Evolutionary conservation across 139 green algal species (phyloP).

Genomic region (Zygnema cylindricum): DNA sequence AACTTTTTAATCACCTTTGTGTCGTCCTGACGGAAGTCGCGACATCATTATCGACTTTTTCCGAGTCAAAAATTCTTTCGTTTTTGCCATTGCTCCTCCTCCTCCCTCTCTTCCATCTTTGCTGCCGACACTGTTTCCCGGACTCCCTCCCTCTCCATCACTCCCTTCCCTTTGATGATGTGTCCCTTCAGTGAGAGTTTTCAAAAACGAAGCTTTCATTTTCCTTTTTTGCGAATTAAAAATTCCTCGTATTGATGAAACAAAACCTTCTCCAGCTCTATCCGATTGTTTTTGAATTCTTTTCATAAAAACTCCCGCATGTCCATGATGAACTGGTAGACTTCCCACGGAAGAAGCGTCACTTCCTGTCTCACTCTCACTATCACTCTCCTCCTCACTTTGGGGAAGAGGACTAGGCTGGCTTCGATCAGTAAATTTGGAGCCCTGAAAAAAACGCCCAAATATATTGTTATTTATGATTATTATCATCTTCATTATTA

Average conservation of each 20-base stretch:
- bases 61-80: not conserved
- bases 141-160: not conserved
- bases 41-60: not conserved
- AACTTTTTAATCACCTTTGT: too few relatives aligned
- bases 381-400: not conserved
- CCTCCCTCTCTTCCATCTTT: not conserved
- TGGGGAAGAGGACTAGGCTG: not conserved
- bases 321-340: not conserved
- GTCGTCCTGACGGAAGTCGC: not conserved
- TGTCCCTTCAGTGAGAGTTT: not conserved
- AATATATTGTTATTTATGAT: not conserved
- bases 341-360: not conserved
- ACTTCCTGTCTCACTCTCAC: not conserved
- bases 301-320: too few relatives aligned
- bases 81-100: not conserved
- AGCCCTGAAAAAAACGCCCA: constrained; percentile 11
- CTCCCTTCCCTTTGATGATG: not conserved
- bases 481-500: not conserved
- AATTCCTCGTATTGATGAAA: constrained; percentile 3
- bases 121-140: not conserved
- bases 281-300: not conserved
- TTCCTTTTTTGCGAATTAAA: constrained; percentile 19
- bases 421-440: constrained; percentile 27
- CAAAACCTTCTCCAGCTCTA: constrained; percentile 23
- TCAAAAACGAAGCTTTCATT: not conserved